phyloP scores from a whole-genome alignment of 176 grass and related monocot species.

The Ampelocalamus luodianensis region DNA sequence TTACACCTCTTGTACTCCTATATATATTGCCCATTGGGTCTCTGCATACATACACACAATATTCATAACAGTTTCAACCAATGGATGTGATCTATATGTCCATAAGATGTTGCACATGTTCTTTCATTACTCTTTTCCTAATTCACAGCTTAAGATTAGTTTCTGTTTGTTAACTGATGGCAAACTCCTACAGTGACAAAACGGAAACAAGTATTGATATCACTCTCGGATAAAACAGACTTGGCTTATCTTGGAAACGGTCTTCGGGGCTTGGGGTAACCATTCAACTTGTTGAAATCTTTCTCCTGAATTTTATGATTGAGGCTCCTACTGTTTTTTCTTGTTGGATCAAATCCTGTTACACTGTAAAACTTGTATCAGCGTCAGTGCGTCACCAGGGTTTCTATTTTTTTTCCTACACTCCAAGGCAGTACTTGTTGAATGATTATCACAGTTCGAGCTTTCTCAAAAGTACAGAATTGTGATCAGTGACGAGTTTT shows the following conservation, averaged over 20 bases:
- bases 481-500: neutral
- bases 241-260: constrained; percentile 58
- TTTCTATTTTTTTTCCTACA: neutral
- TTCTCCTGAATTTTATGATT: neutral
- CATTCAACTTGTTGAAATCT: neutral
- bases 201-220: constrained; percentile 60
- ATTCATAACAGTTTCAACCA: too few species aligned
- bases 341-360: neutral
- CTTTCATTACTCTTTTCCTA: neutral
- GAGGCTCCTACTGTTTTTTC: neutral
- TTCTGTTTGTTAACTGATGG: neutral
- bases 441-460: too few species aligned
- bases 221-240: constrained; percentile 57
- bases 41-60: too few species aligned
- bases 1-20: too few species aligned
- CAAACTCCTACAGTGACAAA: constrained; percentile 29
- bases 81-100: neutral
- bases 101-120: neutral
- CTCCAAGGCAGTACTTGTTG: too few species aligned
- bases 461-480: too few species aligned
- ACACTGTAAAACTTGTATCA: neutral
- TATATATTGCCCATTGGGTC: too few species aligned
- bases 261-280: constrained; percentile 59
- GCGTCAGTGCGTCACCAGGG: neutral
- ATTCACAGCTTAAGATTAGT: neutral